Base-by-base conservation (phyloP, 2,329 filamentous ascomycete genomes). In the Thielaviopsis euricoi region DNA sequence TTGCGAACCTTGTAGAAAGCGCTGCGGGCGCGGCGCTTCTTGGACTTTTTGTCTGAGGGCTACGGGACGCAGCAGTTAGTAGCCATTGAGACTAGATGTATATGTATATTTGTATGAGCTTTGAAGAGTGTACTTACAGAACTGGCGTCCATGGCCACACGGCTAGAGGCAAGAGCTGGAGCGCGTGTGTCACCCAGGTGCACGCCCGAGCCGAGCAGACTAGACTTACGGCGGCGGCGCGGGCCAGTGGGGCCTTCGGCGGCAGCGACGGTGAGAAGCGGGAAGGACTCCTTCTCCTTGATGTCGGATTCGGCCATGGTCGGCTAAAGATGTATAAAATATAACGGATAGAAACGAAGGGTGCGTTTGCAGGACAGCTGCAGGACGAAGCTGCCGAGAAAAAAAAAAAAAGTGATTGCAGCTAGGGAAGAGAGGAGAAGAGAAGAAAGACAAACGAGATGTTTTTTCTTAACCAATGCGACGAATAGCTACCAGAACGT, bases 161-260 rank as follows among this genome's bases (percentile, higher is more conserved):
- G 71, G 63, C 75, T 77, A 25, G 77, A 75, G 60, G 77, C 75
- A 63, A 80, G 67, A 55, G 76, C 76, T 19, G 77, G 77, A 43
- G 75, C 76, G 61, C 77, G 77, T 23, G 76, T 80, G 64, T 80
- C 78, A 62, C 77, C 78, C 51, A 75, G 73, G 53, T 73, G 74
- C 61, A 80, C 73, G 56, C 79, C 76, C 60, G 70, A 70, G 62
- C 76, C 76, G 48, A 80, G 69, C 37, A 71, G 74, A 67, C 77
- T 80, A 61, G 77, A 79, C 71, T 80, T 80, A 62, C 78, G 74
- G 62, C 76, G 73, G 58, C 76, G 73, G 62, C 75, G 74, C 52
- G 71, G 65, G 53, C 65, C 64, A 60, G 67, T 69, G 63, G 26
- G 49, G 23, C 37, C 55, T 22, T 60, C 58, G 23, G 40, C 23